Evolutionary conservation across 75 land plant genomes (phyloP).

Genomic region (Pinus taeda): DNA sequence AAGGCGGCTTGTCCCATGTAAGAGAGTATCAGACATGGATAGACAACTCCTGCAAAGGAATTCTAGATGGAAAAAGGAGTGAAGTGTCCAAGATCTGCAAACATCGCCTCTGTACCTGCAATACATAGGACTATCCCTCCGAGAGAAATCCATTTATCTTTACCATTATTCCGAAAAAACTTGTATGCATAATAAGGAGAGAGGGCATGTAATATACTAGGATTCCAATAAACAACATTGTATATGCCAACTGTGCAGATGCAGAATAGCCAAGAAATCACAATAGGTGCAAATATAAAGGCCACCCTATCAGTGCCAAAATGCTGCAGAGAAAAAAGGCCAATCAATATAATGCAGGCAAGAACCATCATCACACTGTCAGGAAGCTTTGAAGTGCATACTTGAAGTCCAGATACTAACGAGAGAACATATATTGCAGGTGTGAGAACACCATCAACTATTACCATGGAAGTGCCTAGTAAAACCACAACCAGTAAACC

Average conservation of each 20-base stretch:
- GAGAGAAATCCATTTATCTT: slow-evolving; percentile 81
- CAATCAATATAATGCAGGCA: slow-evolving; percentile 70
- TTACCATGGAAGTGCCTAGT: too few species aligned
- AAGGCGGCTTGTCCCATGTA: too few species aligned
- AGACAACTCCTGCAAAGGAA: slow-evolving; percentile 46
- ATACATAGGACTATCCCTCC: slow-evolving; percentile 14
- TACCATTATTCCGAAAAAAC: slow-evolving; percentile 60
- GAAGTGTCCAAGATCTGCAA: slow-evolving; percentile 94
- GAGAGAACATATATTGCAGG: too few species aligned
- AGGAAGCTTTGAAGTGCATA: too few species aligned
- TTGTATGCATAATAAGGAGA: slow-evolving; percentile 66
- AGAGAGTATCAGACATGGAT: slow-evolving; percentile 17
- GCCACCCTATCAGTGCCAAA: slow-evolving; percentile 76
- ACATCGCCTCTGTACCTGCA: slow-evolving; percentile 83
- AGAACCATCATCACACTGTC: slow-evolving; percentile 31
- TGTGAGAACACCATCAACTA: too few species aligned
- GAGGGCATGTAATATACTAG: slow-evolving; percentile 47
- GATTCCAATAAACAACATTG: slow-evolving; percentile 67
- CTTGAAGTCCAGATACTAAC: too few species aligned
- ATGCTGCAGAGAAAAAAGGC: slow-evolving; percentile 83
- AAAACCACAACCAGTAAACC: too few species aligned
- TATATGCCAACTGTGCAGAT: slow-evolving; percentile 71
- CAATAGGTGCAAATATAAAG: slow-evolving; percentile 73
- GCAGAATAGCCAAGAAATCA: slow-evolving; percentile 58
- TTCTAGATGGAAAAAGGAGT: slow-evolving; percentile 70